These are phyloP conservation scores for Vitis rupestris DNA, from an alignment of 164 flowering plant genomes.

Conservation along the genomic window DNA sequence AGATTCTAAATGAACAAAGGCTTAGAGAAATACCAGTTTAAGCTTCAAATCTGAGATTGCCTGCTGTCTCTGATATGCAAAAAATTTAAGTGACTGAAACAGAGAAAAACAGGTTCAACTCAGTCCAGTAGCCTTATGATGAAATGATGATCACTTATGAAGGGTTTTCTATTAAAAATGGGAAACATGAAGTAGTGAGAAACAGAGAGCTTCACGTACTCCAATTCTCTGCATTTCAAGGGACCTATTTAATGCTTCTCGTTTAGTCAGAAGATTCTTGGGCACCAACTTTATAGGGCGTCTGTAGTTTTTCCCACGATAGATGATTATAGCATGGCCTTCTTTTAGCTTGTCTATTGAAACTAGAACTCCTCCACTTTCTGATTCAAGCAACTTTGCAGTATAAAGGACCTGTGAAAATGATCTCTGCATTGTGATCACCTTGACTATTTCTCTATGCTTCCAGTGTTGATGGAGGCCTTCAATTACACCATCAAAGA, in stretches of 20 bases:
- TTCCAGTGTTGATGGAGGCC: constrained; percentile 95
- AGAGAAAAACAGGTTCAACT: constrained; percentile 1
- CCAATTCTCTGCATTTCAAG: constrained; percentile 85
- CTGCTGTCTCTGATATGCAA: constrained; percentile 59
- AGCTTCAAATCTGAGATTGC: constrained; percentile 47
- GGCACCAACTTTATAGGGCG: constrained; percentile 51
- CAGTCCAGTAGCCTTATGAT: background rate
- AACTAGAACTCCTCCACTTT: constrained; percentile 79
- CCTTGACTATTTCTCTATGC: constrained; percentile 85
- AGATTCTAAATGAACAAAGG: background rate
- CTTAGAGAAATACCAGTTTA: constrained; percentile 49
- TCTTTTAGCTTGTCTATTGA: constrained; percentile 63
- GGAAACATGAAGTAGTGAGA: constrained; percentile 4
- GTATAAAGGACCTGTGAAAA: constrained; percentile 48
- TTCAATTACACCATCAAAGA: constrained; percentile 89
- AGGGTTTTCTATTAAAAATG: background rate
- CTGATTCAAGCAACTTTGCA: constrained; percentile 63
- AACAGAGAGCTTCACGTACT: constrained; percentile 43
- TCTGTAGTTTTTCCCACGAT: constrained; percentile 87
- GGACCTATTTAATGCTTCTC: constrained; percentile 67
- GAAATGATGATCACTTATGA: background rate
- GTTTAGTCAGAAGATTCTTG: constrained; percentile 60
- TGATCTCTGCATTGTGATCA: constrained; percentile 72
- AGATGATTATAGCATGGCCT: constrained; percentile 85
- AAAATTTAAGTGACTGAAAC: constrained; percentile 72